These are phyloP conservation scores for Alternaria alternata DNA, from an alignment of 2,329 filamentous ascomycete species.

Conservation along the genomic window DNA sequence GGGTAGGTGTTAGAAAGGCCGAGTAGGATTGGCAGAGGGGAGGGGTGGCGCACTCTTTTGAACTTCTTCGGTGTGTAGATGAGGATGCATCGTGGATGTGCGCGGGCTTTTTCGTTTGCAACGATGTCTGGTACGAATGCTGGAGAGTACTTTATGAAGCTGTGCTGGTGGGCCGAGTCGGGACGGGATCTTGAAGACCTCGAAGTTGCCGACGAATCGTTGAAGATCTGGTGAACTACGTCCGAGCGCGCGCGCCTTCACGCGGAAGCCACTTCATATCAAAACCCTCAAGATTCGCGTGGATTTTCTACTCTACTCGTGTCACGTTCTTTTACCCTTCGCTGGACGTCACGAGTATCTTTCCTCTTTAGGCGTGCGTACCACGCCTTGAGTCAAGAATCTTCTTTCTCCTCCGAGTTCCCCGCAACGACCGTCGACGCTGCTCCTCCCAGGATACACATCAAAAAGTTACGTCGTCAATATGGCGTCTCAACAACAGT, in stretches of 20 bases:
- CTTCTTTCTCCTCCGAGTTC: constrained; percentile 30
- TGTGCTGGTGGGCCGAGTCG: background rate
- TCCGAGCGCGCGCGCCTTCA: constrained; percentile 31
- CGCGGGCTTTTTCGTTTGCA: background rate
- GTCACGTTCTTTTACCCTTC: constrained; percentile 14
- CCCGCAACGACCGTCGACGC: constrained; percentile 23
- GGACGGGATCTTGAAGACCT: constrained; percentile 10
- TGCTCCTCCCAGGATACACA: background rate
- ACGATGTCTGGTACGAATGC: background rate
- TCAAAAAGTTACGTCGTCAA: constrained; percentile 21
- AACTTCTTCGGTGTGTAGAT: constrained; percentile 93
- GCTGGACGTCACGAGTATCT: constrained; percentile 18
- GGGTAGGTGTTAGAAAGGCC: constrained; percentile 18
- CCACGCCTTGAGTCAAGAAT: constrained; percentile 1
- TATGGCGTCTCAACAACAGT: constrained; percentile 62
- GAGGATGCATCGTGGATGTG: constrained; percentile 82
- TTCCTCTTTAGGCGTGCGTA: background rate
- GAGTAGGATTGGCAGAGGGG: background rate
- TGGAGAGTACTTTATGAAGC: background rate
- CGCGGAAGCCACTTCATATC: constrained; percentile 7
- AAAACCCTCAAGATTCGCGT: background rate
- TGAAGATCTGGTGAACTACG: constrained; percentile 37
- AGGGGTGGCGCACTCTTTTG: constrained; percentile 66
- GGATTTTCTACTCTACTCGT: background rate
- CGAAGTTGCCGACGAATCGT: constrained; percentile 23